A percentile compares a stretch with the other conserved stretches of the same genome.
Conservation (phyloP, 768 basidiomycete species). For the Serendipita sp. region DNA sequence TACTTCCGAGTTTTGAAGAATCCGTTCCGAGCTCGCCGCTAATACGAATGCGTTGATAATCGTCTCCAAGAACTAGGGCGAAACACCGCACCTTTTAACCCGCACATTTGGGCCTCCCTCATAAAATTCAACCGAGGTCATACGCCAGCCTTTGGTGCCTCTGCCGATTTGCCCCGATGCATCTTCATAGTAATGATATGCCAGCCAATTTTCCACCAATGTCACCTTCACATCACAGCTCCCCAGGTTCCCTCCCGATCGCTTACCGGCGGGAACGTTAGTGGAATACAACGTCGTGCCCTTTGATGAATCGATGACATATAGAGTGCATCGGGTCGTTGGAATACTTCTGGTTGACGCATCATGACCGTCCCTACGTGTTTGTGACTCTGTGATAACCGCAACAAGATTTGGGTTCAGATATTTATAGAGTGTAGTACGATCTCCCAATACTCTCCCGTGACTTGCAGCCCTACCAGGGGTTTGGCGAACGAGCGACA, state of each 20-base stretch:
- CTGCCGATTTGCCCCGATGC: slow-evolving; percentile 28
- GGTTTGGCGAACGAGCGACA: slow-evolving; percentile 29
- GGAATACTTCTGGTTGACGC: not conserved
- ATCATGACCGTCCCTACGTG: slow-evolving; percentile 11
- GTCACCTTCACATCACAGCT: slow-evolving; percentile 50
- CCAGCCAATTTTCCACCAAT: slow-evolving; percentile 83
- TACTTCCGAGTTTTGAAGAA: slow-evolving; percentile 33
- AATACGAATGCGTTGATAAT: not conserved
- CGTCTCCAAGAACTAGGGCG: not conserved
- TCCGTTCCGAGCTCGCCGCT: slow-evolving; percentile 41
- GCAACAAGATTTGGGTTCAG: slow-evolving; percentile 67
- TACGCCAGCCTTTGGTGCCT: slow-evolving; percentile 43
- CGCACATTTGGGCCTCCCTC: slow-evolving; percentile 64
- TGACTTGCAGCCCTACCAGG: slow-evolving; percentile 45
- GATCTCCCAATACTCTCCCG: slow-evolving; percentile 74
- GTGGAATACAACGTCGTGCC: slow-evolving; percentile 60
- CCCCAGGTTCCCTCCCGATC: slow-evolving; percentile 7
- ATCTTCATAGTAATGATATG: slow-evolving; percentile 69
- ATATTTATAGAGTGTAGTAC: slow-evolving; percentile 86
- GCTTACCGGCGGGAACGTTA: slow-evolving; percentile 26
- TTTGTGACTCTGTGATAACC: slow-evolving; percentile 35
- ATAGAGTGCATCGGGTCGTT: slow-evolving; percentile 37
- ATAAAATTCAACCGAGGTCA: slow-evolving; percentile 79
- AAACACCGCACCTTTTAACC: slow-evolving; percentile 41
- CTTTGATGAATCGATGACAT: slow-evolving; percentile 64